These are phyloP conservation scores for Berkeleyomyces rouxiae DNA, from an alignment of 2,329 filamentous ascomycete species.

Conservation along the genomic window DNA sequence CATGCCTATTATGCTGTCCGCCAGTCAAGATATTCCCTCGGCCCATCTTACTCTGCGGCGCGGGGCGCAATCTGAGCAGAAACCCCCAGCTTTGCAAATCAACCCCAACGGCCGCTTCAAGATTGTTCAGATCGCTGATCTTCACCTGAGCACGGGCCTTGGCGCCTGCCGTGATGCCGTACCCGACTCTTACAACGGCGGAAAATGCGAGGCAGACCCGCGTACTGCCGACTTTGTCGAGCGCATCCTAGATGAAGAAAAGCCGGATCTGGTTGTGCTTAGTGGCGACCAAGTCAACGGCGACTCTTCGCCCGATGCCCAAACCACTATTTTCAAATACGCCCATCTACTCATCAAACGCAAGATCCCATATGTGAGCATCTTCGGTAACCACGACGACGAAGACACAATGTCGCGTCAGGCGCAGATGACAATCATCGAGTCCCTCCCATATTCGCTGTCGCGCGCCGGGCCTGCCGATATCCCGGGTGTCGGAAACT, in stretches of 20 bases:
- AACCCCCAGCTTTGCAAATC: slow-evolving; percentile 61
- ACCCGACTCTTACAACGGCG: slow-evolving; percentile 53
- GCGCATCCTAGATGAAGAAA: slow-evolving; percentile 75
- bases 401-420: slow-evolving; percentile 64
- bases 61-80: slow-evolving; percentile 29
- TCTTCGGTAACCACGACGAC: slow-evolving; percentile 96
- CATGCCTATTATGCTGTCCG: slow-evolving; percentile 54
- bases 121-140: slow-evolving; percentile 88
- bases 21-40: slow-evolving; percentile 42
- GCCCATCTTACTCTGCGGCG: slow-evolving; percentile 64
- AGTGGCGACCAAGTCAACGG: slow-evolving; percentile 94
- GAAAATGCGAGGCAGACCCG: slow-evolving; percentile 77
- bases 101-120: slow-evolving; percentile 87
- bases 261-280: slow-evolving; percentile 78
- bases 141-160: slow-evolving; percentile 82
- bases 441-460: slow-evolving; percentile 76
- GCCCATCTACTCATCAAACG: slow-evolving; percentile 68
- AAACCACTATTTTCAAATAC: slow-evolving; percentile 88
- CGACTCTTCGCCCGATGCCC: slow-evolving; percentile 77
- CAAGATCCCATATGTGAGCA: slow-evolving; percentile 80
- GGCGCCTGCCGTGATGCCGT: slow-evolving; percentile 76
- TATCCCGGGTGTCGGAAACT: slow-evolving; percentile 86
- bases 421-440: slow-evolving; percentile 70
- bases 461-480: slow-evolving; percentile 68
- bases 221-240: slow-evolving; percentile 80